phyloP scores from a whole-genome alignment of 768 basidiomycete species.

The Rossbeevera mucosa region DNA sequence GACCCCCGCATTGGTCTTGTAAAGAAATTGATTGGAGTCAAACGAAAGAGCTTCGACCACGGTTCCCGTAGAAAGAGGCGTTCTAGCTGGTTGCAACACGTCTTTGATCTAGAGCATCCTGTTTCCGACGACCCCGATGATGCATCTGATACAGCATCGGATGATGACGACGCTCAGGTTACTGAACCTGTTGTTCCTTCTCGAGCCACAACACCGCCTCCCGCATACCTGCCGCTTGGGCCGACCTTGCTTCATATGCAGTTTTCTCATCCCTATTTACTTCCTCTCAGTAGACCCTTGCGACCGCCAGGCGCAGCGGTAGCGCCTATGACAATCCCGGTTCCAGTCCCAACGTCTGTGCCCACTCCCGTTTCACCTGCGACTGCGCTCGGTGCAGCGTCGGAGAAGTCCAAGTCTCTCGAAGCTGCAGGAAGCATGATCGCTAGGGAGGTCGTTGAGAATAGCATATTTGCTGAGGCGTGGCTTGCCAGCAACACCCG shows the following conservation, averaged over 20 bases:
- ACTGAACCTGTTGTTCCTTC: conserved; percentile 31
- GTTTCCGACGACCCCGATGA: conserved; percentile 34
- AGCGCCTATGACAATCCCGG: conserved; percentile 40
- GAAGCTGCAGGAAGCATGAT: conserved; percentile 63
- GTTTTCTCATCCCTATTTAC: conserved; percentile 59
- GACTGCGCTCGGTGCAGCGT: conserved; percentile 56
- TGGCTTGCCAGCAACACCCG: conserved; percentile 47
- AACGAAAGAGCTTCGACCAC: conserved; percentile 52
- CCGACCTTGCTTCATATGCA: conserved; percentile 62
- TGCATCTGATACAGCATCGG: conserved; percentile 38
- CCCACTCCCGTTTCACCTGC: conserved; percentile 86
- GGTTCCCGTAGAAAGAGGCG: conserved; percentile 32
- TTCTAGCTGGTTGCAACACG: conserved; percentile 43
- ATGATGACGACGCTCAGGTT: conserved; percentile 36
- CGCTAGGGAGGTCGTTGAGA: conserved; percentile 70
- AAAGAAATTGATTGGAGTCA: conserved; percentile 62
- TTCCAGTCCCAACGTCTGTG: conserved; percentile 46
- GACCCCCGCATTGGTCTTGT: conserved; percentile 71
- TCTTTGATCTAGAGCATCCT: conserved; percentile 43
- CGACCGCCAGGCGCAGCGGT: conserved; percentile 54
- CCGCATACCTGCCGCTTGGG: conserved; percentile 66
- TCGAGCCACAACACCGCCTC: conserved; percentile 65
- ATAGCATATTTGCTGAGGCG: conserved; percentile 60
- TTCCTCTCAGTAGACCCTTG: conserved; percentile 58
- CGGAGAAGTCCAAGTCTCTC: conserved; percentile 62